Conservation (phyloP, 1,284 basidiomycete species). For the Schizophyllum amplum region DNA sequence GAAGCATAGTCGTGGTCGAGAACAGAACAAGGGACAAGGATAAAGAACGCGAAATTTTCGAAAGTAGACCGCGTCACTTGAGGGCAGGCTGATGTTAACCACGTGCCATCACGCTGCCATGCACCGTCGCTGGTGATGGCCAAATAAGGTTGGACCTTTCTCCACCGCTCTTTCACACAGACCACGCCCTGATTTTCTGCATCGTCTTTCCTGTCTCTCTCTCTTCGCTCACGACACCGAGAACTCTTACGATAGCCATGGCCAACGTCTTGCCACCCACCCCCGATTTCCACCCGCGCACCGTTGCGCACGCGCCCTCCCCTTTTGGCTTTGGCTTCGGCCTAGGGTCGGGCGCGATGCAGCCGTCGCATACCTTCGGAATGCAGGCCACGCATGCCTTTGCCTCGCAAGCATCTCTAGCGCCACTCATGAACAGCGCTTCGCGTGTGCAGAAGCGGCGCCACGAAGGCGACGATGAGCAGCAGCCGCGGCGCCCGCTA, state of each 20-base stretch:
- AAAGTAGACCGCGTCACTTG: neutral
- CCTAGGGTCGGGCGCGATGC: constrained; percentile 22
- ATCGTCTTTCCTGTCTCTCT: constrained; percentile 6
- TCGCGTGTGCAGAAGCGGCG: constrained; percentile 50
- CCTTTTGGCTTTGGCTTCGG: constrained; percentile 66
- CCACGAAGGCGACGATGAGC: constrained; percentile 46
- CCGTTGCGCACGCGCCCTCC: constrained; percentile 55
- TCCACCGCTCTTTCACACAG: neutral
- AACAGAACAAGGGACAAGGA: constrained; percentile 14
- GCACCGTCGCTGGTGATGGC: neutral
- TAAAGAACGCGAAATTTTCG: constrained; percentile 2
- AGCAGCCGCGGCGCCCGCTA: constrained; percentile 11
- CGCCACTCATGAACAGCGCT: constrained; percentile 14
- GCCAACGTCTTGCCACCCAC: constrained; percentile 63
- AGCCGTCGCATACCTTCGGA: constrained; percentile 16
- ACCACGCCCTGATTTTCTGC: neutral
- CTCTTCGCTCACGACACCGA: constrained; percentile 20
- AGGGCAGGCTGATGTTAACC: neutral
- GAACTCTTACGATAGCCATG: constrained; percentile 29
- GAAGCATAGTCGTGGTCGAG: constrained; percentile 10
- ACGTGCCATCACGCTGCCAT: neutral
- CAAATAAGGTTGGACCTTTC: neutral
- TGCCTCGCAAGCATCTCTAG: neutral
- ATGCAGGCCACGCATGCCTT: constrained; percentile 26
- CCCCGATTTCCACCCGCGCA: constrained; percentile 53